Conservation (phyloP, 1,139 yeast species). For the Pichia sp. region DNA sequence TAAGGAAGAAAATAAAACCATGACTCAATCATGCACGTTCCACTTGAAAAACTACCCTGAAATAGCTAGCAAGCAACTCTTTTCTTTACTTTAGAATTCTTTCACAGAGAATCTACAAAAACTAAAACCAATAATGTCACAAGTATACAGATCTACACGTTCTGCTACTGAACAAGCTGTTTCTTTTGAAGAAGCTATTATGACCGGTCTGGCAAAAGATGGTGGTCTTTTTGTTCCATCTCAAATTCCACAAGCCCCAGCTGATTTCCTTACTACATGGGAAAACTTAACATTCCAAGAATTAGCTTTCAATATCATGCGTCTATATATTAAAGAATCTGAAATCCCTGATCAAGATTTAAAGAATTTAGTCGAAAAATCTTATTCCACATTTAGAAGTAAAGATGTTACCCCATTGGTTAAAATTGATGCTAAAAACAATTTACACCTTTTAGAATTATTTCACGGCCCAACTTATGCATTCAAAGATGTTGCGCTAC, state of each 20-base stretch:
- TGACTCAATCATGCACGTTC: no score
- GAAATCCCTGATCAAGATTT: slow-evolving; percentile 75
- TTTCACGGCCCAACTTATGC: slow-evolving; percentile 99
- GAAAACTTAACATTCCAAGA: slow-evolving; percentile 68
- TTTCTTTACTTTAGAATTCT: slow-evolving; percentile 1
- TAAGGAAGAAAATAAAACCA: no score
- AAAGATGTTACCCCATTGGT: slow-evolving; percentile 78
- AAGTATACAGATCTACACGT: slow-evolving; percentile 82
- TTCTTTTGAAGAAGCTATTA: slow-evolving; percentile 86
- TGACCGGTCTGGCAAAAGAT: slow-evolving; percentile 90
- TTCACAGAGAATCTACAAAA: neutral
- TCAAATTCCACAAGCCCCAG: slow-evolving; percentile 61
- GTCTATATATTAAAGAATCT: slow-evolving; percentile 57
- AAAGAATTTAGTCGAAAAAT: slow-evolving; percentile 49
- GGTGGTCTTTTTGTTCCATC: slow-evolving; percentile 94
- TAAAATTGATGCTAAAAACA: slow-evolving; percentile 40
- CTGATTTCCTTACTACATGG: slow-evolving; percentile 61
- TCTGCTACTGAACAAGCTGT: slow-evolving; percentile 48
- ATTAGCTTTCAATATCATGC: slow-evolving; percentile 78
- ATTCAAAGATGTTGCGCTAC: slow-evolving; percentile 96
- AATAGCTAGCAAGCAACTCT: neutral
- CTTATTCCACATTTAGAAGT: slow-evolving; percentile 88
- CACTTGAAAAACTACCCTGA: no score
- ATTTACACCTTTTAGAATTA: slow-evolving; percentile 74
- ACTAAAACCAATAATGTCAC: slow-evolving; percentile 27